A percentile compares a stretch with the other conserved stretches of the same genome.
These are phyloP conservation scores for Fraxinus sp. DNA, from an alignment of 305 asterid species.

Conservation along the genomic window DNA sequence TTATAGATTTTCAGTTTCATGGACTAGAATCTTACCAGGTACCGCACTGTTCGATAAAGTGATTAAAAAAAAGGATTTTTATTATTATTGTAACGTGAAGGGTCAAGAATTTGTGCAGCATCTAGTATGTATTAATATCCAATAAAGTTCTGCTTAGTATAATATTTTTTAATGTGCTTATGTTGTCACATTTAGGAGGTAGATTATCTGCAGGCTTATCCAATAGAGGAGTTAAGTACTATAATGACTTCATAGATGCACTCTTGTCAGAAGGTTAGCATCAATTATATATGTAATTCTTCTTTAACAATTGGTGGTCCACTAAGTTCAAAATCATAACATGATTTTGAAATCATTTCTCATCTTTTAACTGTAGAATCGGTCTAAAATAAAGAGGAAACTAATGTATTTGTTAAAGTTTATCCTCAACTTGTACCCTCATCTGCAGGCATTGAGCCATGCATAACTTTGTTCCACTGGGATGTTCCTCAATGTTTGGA, in stretches of 20 bases:
- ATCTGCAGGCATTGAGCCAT: constrained; percentile 32
- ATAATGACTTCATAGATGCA: constrained; percentile 39
- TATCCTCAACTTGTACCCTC: background rate
- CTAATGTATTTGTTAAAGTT: background rate
- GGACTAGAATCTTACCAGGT: constrained; percentile 46
- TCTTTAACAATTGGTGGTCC: too few relatives aligned
- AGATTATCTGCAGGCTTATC: constrained; percentile 27
- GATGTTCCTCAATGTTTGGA: constrained; percentile 44
- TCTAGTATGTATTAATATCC: background rate
- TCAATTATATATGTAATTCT: background rate
- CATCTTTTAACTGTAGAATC: too few relatives aligned
- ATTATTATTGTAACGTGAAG: background rate
- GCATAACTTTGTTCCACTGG: constrained; percentile 39
- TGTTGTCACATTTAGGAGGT: constrained; percentile 26
- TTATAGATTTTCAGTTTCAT: constrained; percentile 38
- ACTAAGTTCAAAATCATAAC: too few relatives aligned
- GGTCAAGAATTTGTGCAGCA: background rate
- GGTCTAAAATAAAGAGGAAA: background rate
- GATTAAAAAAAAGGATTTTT: too few relatives aligned
- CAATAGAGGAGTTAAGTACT: constrained; percentile 34
- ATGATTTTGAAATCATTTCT: too few relatives aligned
- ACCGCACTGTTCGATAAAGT: background rate
- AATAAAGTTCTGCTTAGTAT: background rate
- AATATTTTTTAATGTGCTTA: background rate
- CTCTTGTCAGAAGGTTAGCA: constrained; percentile 31